A percentile compares a stretch with the other conserved stretches of the same genome.
Conservation (phyloP, 2,329 filamentous ascomycete species). For the Colletotrichum acutatum region DNA sequence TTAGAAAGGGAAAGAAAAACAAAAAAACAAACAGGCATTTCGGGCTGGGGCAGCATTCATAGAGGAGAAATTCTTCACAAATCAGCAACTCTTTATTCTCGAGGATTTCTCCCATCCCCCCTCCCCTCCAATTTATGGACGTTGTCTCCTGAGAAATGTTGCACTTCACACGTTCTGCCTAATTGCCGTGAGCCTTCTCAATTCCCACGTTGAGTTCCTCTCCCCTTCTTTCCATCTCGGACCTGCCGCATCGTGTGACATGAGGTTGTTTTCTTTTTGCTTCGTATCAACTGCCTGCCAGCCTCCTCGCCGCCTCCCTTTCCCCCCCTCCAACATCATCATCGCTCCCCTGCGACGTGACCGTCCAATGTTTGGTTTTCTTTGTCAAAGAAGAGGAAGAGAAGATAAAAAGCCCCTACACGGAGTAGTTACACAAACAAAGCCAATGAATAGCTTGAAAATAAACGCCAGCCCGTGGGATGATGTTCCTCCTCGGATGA, state of each 20-base stretch:
- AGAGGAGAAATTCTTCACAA: background rate
- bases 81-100: background rate
- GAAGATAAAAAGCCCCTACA: background rate
- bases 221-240: background rate
- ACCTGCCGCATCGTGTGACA: constrained; percentile 14
- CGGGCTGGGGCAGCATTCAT: too few relatives aligned
- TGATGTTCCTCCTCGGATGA: background rate
- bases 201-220: background rate
- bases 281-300: background rate
- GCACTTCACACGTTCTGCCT: background rate
- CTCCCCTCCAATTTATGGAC: background rate
- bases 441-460: background rate
- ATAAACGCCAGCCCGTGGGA: constrained; percentile 25
- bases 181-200: background rate
- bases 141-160: background rate
- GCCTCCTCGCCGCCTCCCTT: background rate
- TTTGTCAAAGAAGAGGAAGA: background rate
- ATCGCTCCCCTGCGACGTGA: background rate
- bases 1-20: background rate
- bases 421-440: background rate
- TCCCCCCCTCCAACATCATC: background rate
- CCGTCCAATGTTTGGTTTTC: background rate
- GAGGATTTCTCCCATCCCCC: background rate
- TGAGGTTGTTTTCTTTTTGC: background rate
- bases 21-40: background rate